Percentiles rank a stretch among this genome's conserved stretches.
These are phyloP conservation scores for Plenodomus biglobosus DNA, from an alignment of 2,329 filamentous ascomycete species.

Conservation along the genomic window DNA sequence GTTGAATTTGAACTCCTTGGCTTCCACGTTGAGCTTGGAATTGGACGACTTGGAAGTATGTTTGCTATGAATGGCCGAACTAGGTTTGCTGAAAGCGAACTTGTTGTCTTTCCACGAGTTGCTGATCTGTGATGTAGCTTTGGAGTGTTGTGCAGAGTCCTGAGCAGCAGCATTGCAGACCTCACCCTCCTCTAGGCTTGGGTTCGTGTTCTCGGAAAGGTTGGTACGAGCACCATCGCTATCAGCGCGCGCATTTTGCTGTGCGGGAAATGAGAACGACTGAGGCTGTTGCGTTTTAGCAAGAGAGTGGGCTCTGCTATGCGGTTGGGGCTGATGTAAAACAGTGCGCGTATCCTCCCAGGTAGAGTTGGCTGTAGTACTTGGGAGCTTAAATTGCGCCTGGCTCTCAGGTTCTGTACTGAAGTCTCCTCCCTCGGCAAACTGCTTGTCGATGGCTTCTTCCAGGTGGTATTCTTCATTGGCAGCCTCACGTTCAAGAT, in stretches of 20 bases:
- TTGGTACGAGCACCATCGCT: slow-evolving; percentile 48
- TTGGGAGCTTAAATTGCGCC: slow-evolving; percentile 29
- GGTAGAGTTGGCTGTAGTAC: slow-evolving; percentile 27
- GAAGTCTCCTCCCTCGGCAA: slow-evolving; percentile 72
- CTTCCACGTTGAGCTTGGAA: slow-evolving; percentile 84
- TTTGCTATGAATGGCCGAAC: slow-evolving; percentile 47
- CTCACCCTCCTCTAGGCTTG: slow-evolving; percentile 41
- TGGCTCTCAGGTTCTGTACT: slow-evolving; percentile 56
- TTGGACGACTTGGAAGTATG: slow-evolving; percentile 70
- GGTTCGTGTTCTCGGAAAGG: slow-evolving; percentile 43
- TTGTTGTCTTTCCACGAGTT: slow-evolving; percentile 43
- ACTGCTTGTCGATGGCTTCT: slow-evolving; percentile 73
- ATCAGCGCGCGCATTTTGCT: slow-evolving; percentile 38
- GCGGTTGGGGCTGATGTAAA: slow-evolving; percentile 72
- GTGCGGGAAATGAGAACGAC: slow-evolving; percentile 34
- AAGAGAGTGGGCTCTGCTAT: slow-evolving; percentile 71
- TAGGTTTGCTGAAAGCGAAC: slow-evolving; percentile 36
- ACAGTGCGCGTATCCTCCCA: slow-evolving; percentile 47
- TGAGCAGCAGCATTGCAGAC: slow-evolving; percentile 19
- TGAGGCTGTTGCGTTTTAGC: slow-evolving; percentile 60
- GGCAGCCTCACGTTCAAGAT: slow-evolving; percentile 80
- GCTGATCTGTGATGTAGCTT: slow-evolving; percentile 41
- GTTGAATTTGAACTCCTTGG: slow-evolving; percentile 82
- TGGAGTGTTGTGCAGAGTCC: slow-evolving; percentile 38
- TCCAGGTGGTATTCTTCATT: slow-evolving; percentile 84